These are phyloP conservation scores for Saccharomyces jurei DNA, from an alignment of 805 yeast species.

Conservation along the genomic window DNA sequence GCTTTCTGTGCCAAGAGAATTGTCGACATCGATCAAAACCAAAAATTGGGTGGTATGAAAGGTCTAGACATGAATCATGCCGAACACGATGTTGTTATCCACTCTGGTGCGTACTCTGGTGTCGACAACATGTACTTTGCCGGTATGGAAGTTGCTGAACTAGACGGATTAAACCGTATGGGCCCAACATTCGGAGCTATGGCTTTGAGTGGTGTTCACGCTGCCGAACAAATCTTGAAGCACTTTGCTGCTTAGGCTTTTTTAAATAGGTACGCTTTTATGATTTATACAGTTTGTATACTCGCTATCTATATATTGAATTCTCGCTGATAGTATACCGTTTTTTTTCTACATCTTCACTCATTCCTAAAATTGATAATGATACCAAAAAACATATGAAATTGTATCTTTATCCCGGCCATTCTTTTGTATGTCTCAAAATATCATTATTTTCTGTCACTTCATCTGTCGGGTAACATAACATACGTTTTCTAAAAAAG, in stretches of 20 bases:
- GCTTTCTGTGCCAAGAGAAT: constrained; percentile 71
- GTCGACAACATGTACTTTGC: constrained; percentile 32
- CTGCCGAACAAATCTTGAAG: constrained; percentile 46
- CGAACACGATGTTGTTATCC: constrained; percentile 66
- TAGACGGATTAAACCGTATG: constrained; percentile 74
- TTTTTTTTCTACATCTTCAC: too few species aligned
- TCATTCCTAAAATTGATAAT: too few species aligned
- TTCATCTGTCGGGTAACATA: background rate
- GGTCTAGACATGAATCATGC: constrained; percentile 74
- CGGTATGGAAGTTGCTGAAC: constrained; percentile 75
- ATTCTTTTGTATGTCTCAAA: background rate
- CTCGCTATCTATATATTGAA: background rate
- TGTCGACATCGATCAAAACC: constrained; percentile 39
- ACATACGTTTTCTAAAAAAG: background rate
- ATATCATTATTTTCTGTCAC: background rate
- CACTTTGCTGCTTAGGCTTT: constrained; percentile 20
- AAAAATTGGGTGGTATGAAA: constrained; percentile 60
- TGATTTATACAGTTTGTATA: background rate
- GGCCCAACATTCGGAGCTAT: constrained; percentile 81
- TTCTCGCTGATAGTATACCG: background rate
- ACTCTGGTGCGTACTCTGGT: constrained; percentile 40
- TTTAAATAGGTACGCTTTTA: background rate
- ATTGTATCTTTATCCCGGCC: too few species aligned
- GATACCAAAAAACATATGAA: too few species aligned
- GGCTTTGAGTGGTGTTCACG: constrained; percentile 72